Evolutionary conservation across 495 filamentous ascomycete species (phyloP), one percentile per base, ranked within the genome.

Genomic region (Ramalina intermedia): DNA sequence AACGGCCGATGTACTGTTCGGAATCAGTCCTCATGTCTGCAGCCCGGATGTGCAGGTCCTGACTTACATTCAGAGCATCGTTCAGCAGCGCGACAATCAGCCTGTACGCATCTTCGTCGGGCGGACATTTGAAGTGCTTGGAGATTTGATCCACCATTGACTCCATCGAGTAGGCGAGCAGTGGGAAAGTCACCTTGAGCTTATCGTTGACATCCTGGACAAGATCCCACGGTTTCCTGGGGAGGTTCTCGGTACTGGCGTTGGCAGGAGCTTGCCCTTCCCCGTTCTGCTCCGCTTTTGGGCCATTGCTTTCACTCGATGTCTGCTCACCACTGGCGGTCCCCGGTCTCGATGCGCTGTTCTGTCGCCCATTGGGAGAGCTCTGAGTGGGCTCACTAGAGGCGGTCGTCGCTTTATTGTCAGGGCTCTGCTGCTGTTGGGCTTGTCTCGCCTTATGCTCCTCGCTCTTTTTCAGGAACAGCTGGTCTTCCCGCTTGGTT

Each of bases 131-230:
- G 76, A 96, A 96, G 65, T 96, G 82, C 72, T 95, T 96, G 63
- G 85, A 79, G 54, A 96, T 95, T 65, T 95, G 87, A 59, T 99
- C 93, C 27, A 95, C 87, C 90, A 99, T 96, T 1, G 89, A 93
- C 67, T 99, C 93, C 89, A 99, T 96, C 2, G 91, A 96, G 33
- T 96, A 69, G 3, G 91, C 90, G 51, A 99, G 80, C 37, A 99
- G 71, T 17, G 93, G 93, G 69, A 96, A 96, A 0, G 88, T 88
- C 13, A 89, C 95, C 69, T 96, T 96, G 41, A 99, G 77, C 26
- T 82, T 80, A 33, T 84, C 82, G 75, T 91, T 87, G 48, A 96
- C 88, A 62, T 96, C 90, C 49, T 99, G 93, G 0, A 85, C 85
- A 56, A 89, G 80, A 59, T 99, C 93, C 91, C 91, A 96, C 2